These are phyloP conservation scores for Hansfordia pulvinata DNA, from an alignment of 2,329 filamentous ascomycete species.

Conservation along the genomic window DNA sequence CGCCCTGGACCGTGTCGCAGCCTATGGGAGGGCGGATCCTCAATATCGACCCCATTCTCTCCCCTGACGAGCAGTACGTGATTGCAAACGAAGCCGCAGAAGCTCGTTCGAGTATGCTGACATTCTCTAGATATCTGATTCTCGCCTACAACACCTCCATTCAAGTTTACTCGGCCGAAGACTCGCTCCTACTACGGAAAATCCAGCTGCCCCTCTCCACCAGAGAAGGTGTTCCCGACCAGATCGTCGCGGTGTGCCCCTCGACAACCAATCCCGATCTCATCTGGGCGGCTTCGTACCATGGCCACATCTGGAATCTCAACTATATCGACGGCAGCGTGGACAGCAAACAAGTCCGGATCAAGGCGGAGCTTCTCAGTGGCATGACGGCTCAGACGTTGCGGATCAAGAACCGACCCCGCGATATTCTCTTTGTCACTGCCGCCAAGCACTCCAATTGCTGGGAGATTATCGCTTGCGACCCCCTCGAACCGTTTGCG, in stretches of 20 bases:
- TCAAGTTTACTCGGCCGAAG: conserved; percentile 67
- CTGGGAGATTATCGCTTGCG: conserved; percentile 33
- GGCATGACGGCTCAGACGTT: too few relatives aligned
- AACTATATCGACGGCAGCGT: conserved; percentile 40
- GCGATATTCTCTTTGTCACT: conserved; percentile 24
- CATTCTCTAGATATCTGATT: conserved; percentile 54
- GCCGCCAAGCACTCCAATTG: conserved; percentile 16
- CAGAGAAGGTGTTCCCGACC: conserved; percentile 13
- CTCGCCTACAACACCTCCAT: conserved; percentile 62
- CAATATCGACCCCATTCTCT: conserved; percentile 50
- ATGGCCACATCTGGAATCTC: conserved; percentile 41
- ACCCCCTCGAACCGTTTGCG: conserved; percentile 15
- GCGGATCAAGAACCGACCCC: too few relatives aligned
- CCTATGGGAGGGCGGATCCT: conserved; percentile 53
- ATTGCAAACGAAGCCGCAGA: too few relatives aligned
- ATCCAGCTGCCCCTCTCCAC: conserved; percentile 38
- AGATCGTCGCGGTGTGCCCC: conserved; percentile 28
- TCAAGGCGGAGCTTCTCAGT: conserved; percentile 27
- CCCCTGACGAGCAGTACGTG: conserved; percentile 44
- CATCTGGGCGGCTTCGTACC: conserved; percentile 46
- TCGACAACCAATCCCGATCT: conserved; percentile 29
- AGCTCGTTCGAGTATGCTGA: too few relatives aligned
- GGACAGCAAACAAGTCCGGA: too few relatives aligned
- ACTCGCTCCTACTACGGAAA: conserved; percentile 66
- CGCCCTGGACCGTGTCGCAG: conserved; percentile 44